A percentile compares a stretch with the other conserved stretches of the same genome.
phyloP scores from a whole-genome alignment of 805 yeast genomes.

The Wickerhamomyces chaumierensis region DNA sequence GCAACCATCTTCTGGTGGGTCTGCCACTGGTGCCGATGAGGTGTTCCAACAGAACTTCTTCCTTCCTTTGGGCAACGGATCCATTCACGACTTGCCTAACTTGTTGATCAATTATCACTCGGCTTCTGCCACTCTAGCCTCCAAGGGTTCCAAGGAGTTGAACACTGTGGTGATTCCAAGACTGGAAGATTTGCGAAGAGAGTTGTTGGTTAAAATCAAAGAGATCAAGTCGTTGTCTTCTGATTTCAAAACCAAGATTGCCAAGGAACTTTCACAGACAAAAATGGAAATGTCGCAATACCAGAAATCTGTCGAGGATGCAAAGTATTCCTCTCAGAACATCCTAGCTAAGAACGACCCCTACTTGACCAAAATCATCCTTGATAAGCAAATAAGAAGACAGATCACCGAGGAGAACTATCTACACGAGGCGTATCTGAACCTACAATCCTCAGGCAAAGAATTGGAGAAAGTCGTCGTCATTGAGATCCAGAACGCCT shows the following conservation, averaged over 20 bases:
- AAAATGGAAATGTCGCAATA: constrained; percentile 43
- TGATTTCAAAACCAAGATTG: constrained; percentile 73
- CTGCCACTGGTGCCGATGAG: constrained; percentile 7
- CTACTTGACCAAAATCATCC: constrained; percentile 52
- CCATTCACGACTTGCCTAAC: constrained; percentile 75
- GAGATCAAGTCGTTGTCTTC: constrained; percentile 75
- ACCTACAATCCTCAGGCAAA: constrained; percentile 78
- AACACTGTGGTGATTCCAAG: constrained; percentile 52
- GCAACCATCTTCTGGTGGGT: constrained; percentile 19
- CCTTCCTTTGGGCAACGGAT: constrained; percentile 66
- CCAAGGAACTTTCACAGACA: constrained; percentile 58
- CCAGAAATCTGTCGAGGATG: constrained; percentile 50
- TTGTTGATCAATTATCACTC: constrained; percentile 56
- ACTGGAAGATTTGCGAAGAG: constrained; percentile 59
- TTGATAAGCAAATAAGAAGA: constrained; percentile 68
- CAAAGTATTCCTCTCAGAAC: constrained; percentile 35
- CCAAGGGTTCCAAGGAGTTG: constrained; percentile 47
- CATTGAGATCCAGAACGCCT: constrained; percentile 73
- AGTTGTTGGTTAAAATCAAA: constrained; percentile 71
- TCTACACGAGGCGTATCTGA: constrained; percentile 78
- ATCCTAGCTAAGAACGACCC: constrained; percentile 64
- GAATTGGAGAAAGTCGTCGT: constrained; percentile 84
- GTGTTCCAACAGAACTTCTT: constrained; percentile 33
- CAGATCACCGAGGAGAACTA: constrained; percentile 79
- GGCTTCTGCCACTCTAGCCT: constrained; percentile 45